Base-by-base conservation (phyloP, 2,329 filamentous ascomycete species). In the Verticillium nubilum region DNA sequence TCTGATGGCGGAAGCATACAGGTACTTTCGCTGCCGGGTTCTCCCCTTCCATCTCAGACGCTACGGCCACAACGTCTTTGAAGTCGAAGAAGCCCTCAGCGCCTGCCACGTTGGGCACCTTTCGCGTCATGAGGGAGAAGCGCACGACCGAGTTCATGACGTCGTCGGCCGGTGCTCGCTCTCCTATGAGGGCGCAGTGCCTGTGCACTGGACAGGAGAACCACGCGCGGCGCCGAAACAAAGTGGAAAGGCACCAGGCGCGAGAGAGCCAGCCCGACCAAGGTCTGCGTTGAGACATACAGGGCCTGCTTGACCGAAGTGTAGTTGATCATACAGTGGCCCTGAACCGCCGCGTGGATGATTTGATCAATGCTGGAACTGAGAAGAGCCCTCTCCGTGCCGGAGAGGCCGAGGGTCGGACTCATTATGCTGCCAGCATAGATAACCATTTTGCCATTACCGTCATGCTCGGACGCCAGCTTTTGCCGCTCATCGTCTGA, bases 181-280 rank as follows among this genome's bases (percentile, higher is more conserved):
- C 55, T 19, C 55, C 35, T 10, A 57, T 28, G 23, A 57, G 12
- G 25, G 55, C 35, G 35, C 55, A 57, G 23, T 27, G 27, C 17
- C 55, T 26, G 2, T 73, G 68, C 5, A 73, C 66, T 31, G 31
- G 31, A 26, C 15, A 37, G 2, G 60, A 52, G 26, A 60, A 52
- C 29, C 35, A 54, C 31, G 59, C 26, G 5, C 56, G 29, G 17
- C 57, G 58, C 60, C 9, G 60, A 63, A 9, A 63, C 13, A 13
- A 62, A 60, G 15, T 60, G 35, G 12, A 63, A 53, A 3, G 62
- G 62, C 15, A 63, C 60, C 4, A 33, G 59, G 52, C 58, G 58
- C 15, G 56, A 54, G 23, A 63, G 57, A 25, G 62, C 62, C 7
- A 63, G 47, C 54, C 1, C 57, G 4, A 58, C 50, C 13, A 62